phyloP scores from a whole-genome alignment of 768 basidiomycete species.

The Phylloporus arenicola region DNA sequence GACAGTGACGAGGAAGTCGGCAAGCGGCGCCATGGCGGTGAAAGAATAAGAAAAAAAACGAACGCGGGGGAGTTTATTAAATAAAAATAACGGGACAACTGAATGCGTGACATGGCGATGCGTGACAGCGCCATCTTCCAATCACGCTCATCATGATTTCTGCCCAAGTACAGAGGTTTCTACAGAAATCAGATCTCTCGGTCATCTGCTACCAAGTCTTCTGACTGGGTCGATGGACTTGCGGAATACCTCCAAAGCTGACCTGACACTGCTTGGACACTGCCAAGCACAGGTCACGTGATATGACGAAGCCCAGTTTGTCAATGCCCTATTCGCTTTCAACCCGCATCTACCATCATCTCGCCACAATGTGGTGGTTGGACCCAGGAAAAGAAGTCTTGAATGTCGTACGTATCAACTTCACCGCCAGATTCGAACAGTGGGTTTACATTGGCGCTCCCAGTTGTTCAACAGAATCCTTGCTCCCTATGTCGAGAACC shows the following conservation, averaged over 20 bases:
- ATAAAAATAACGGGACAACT: conserved; percentile 24
- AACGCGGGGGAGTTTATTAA: conserved; percentile 7
- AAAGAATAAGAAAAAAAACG: conserved; percentile 21
- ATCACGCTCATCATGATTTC: not conserved
- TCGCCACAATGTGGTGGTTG: conserved; percentile 71
- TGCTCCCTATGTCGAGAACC: conserved; percentile 92
- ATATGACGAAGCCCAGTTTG: conserved; percentile 25
- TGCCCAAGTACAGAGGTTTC: not conserved
- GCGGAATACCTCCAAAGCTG: not conserved
- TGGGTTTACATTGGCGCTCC: not conserved
- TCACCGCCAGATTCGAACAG: not conserved
- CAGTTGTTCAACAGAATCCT: conserved; percentile 87
- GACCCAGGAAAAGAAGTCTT: conserved; percentile 83
- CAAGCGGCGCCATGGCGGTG: conserved; percentile 61
- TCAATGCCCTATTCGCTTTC: conserved; percentile 27
- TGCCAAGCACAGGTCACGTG: conserved; percentile 18
- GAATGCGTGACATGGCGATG: conserved; percentile 26
- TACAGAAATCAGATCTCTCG: not conserved
- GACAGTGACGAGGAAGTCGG: conserved; percentile 60
- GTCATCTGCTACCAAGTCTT: too few species aligned
- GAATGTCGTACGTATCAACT: conserved; percentile 49
- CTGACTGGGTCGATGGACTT: not conserved
- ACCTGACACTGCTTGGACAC: too few species aligned
- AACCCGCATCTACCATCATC: conserved; percentile 4
- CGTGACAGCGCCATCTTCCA: not conserved